Evolutionary conservation across 2,329 filamentous ascomycete genomes (phyloP).

Genomic region (Fusarium globosum): DNA sequence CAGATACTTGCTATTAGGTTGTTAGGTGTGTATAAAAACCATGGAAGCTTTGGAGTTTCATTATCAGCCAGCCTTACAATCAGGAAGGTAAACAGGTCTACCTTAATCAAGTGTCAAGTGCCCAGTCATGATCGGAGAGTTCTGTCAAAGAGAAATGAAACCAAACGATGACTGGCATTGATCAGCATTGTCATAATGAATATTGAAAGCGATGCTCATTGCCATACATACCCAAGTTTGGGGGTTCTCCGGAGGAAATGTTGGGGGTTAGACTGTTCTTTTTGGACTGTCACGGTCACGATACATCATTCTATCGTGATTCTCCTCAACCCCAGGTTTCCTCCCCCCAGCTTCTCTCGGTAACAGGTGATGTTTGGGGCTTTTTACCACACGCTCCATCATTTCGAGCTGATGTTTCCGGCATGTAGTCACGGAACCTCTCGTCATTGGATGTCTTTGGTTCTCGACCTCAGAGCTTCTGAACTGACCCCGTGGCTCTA

Average conservation of each 20-base stretch:
- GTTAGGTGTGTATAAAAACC: neutral
- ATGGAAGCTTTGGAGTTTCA: neutral
- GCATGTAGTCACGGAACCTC: neutral
- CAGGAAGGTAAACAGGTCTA: slow-evolving; percentile 22
- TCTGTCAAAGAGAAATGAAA: slow-evolving; percentile 11
- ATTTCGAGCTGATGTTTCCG: slow-evolving; percentile 13
- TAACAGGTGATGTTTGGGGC: slow-evolving; percentile 20
- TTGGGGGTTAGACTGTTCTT: slow-evolving; percentile 9
- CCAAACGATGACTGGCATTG: slow-evolving; percentile 19
- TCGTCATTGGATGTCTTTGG: slow-evolving; percentile 14
- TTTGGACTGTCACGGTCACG: neutral
- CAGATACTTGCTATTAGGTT: neutral
- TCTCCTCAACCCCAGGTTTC: slow-evolving; percentile 24
- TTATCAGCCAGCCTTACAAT: neutral
- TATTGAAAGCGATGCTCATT: neutral
- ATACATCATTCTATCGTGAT: slow-evolving; percentile 30
- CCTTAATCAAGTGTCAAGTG: neutral
- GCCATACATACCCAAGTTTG: neutral
- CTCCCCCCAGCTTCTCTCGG: neutral
- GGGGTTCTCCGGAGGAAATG: slow-evolving; percentile 3
- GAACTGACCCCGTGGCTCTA: slow-evolving; percentile 29
- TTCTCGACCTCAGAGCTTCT: slow-evolving; percentile 19
- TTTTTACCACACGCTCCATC: slow-evolving; percentile 3
- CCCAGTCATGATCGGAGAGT: slow-evolving; percentile 11
- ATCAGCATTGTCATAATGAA: slow-evolving; percentile 21